These are phyloP conservation scores for Chrysoporthe austroafricana DNA, from an alignment of 2,329 filamentous ascomycete species.

Conservation along the genomic window DNA sequence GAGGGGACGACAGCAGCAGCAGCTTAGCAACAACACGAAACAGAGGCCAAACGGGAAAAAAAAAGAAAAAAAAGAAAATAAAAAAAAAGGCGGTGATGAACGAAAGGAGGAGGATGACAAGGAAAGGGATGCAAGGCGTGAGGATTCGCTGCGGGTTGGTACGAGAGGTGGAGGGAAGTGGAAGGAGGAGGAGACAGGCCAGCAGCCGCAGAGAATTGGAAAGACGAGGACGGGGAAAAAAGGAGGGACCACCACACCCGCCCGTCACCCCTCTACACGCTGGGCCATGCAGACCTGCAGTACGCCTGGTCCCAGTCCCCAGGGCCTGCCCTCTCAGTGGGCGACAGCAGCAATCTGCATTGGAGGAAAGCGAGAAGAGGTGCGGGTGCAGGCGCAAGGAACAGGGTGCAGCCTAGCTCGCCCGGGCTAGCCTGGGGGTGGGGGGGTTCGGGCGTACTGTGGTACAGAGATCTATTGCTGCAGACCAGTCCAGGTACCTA, in stretches of 20 bases:
- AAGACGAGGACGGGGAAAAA: conserved; percentile 19
- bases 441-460: too few species aligned
- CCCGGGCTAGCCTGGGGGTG: not conserved
- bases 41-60: conserved; percentile 19
- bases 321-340: not conserved
- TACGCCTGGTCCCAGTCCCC: conserved; percentile 1
- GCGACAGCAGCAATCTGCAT: conserved; percentile 8
- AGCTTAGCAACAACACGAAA: conserved; percentile 20
- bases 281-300: not conserved
- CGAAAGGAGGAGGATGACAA: conserved; percentile 21
- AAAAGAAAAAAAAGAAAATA: not conserved
- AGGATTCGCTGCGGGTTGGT: conserved; percentile 15
- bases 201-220: not conserved
- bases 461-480: too few species aligned
- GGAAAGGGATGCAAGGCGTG: conserved; percentile 18
- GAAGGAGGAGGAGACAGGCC: not conserved
- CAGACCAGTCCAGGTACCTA: too few species aligned
- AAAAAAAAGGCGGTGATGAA: conserved; percentile 22
- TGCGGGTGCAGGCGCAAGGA: conserved; percentile 9
- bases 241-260: conserved; percentile 19
- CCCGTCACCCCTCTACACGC: not conserved
- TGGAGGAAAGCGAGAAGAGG: conserved; percentile 11
- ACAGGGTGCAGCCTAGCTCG: conserved; percentile 8
- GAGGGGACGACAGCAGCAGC: not conserved
- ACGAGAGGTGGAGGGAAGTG: conserved; percentile 12